phyloP scores from a whole-genome alignment of 306 rosid species.

The Ziziphus jujuba region DNA sequence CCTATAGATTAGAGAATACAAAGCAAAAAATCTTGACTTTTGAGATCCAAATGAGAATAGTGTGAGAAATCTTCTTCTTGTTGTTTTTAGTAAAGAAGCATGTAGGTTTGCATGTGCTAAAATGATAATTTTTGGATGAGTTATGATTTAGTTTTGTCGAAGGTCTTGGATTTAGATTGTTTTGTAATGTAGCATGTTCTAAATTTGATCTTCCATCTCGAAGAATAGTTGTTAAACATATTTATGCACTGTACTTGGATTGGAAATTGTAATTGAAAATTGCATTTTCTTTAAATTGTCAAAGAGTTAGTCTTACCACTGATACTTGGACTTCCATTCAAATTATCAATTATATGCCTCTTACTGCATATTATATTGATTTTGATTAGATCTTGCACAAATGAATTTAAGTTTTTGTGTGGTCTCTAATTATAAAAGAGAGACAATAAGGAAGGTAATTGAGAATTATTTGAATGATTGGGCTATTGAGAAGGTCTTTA shows the following conservation, averaged over 20 bases:
- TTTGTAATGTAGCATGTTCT: neutral
- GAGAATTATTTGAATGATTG: conserved; percentile 1
- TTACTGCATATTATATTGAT: neutral
- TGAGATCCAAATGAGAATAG: neutral
- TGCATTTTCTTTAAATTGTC: too few species aligned
- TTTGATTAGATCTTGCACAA: neutral
- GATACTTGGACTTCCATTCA: neutral
- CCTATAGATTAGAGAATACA: neutral
- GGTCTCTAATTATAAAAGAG: neutral
- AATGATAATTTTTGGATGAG: neutral
- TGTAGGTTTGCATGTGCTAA: neutral
- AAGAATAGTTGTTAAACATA: neutral
- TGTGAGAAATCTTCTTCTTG: neutral
- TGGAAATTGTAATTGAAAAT: too few species aligned
- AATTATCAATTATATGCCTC: neutral
- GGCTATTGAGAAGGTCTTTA: conserved; percentile 5
- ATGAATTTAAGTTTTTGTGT: neutral
- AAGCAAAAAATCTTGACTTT: neutral
- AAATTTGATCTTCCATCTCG: neutral
- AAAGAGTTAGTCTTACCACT: neutral
- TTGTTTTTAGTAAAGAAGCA: neutral
- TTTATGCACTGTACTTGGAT: neutral
- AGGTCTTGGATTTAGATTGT: neutral
- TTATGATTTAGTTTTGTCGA: neutral
- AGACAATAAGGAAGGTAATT: too few species aligned